phyloP scores from a whole-genome alignment of 2,329 filamentous ascomycete genomes.

The Neonectria faginata region DNA sequence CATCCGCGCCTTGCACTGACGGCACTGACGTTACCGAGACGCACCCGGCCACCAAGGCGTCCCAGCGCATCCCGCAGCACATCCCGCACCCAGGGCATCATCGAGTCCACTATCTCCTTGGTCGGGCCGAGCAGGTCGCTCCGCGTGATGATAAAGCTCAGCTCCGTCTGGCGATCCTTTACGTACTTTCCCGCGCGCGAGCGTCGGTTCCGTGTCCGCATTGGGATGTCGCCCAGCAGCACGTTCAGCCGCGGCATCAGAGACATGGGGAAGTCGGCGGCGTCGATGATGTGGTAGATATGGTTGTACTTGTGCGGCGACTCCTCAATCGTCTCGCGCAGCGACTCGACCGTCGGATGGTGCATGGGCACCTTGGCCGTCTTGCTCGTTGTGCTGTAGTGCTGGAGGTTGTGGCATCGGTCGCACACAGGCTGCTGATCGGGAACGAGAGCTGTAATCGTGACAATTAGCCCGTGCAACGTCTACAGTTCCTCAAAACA shows the following conservation, averaged over 20 bases:
- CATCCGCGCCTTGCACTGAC: constrained; percentile 88
- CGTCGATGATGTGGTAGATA: constrained; percentile 94
- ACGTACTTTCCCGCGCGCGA: constrained; percentile 75
- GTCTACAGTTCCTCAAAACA: not conserved
- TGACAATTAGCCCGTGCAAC: constrained; percentile 24
- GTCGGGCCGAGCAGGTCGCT: constrained; percentile 86
- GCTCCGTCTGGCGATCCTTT: constrained; percentile 75
- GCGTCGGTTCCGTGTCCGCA: constrained; percentile 84
- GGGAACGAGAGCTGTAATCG: constrained; percentile 26
- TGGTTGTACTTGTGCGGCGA: constrained; percentile 93
- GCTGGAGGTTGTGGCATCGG: constrained; percentile 83
- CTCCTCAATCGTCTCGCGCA: constrained; percentile 86
- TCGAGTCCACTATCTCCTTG: constrained; percentile 83
- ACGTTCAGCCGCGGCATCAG: constrained; percentile 81
- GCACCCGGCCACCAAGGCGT: constrained; percentile 72
- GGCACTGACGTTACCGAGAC: constrained; percentile 87
- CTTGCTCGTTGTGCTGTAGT: constrained; percentile 74
- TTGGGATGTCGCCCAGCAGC: constrained; percentile 76
- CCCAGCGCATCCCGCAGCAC: constrained; percentile 83
- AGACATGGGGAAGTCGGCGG: constrained; percentile 96
- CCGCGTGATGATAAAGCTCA: constrained; percentile 92
- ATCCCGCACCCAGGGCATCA: constrained; percentile 87
- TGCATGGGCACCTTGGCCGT: constrained; percentile 69
- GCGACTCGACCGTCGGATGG: constrained; percentile 83
- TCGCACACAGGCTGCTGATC: constrained; percentile 77